These are phyloP conservation scores for Phlebiopsis flavidoalba DNA, from an alignment of 768 basidiomycete genomes.

Conservation along the genomic window DNA sequence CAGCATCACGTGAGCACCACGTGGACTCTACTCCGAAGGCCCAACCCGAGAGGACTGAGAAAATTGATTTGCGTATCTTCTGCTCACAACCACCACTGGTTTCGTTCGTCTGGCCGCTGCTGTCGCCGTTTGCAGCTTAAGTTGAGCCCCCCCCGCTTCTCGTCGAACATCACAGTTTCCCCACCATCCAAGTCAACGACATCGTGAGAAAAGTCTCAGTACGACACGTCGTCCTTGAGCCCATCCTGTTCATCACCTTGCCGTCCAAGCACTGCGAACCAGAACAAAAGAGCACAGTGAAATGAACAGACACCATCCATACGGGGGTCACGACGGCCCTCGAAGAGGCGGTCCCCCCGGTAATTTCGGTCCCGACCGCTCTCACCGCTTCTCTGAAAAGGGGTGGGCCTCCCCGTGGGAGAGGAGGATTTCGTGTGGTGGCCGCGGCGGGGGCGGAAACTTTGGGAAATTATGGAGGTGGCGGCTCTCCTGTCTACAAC, in stretches of 20 bases:
- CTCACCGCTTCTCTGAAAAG: constrained; percentile 53
- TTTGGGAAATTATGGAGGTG: constrained; percentile 50
- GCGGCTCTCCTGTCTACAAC: constrained; percentile 51
- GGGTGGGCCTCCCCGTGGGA: constrained; percentile 41
- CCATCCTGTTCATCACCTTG: neutral
- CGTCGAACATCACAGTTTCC: constrained; percentile 2
- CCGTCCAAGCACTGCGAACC: neutral
- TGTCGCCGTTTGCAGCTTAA: constrained; percentile 23
- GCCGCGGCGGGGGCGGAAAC: constrained; percentile 25
- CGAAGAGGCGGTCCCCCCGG: constrained; percentile 59
- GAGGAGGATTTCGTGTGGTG: constrained; percentile 43
- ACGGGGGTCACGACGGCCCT: constrained; percentile 59
- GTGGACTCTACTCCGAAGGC: neutral
- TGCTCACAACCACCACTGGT: constrained; percentile 13
- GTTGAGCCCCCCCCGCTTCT: constrained; percentile 13
- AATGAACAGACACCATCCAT: constrained; percentile 92
- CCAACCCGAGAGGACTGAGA: neutral
- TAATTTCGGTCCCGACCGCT: constrained; percentile 71
- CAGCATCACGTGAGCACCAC: constrained; percentile 2
- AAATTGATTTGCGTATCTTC: constrained; percentile 9
- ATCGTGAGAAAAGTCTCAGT: neutral
- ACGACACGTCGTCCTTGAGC: constrained; percentile 9
- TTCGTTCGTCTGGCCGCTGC: constrained; percentile 18
- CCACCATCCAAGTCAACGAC: neutral
- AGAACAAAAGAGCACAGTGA: constrained; percentile 2